These are phyloP conservation scores for Tricholoma sp. DNA, from an alignment of 768 basidiomycete species.

Conservation along the genomic window DNA sequence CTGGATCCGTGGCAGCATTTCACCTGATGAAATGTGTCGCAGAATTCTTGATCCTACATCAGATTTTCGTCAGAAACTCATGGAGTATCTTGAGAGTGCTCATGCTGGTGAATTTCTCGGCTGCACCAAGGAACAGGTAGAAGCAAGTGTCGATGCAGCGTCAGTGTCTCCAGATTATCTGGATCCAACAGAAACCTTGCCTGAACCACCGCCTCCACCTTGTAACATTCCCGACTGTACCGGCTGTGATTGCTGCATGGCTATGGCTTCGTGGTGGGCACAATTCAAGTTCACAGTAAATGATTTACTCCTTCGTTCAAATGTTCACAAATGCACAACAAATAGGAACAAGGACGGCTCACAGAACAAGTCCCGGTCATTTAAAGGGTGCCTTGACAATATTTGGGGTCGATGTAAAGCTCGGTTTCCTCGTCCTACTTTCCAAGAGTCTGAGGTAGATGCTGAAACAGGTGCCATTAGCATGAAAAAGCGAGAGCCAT, in stretches of 20 bases:
- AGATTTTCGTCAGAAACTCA: neutral
- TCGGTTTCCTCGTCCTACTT: conserved; percentile 27
- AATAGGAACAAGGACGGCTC: conserved; percentile 9
- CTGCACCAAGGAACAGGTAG: neutral
- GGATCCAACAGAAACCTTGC: conserved; percentile 19
- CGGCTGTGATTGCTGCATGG: conserved; percentile 17
- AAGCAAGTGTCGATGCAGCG: neutral
- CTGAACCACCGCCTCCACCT: conserved; percentile 14
- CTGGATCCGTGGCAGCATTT: conserved; percentile 16
- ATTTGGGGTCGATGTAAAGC: conserved; percentile 25
- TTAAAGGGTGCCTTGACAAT: conserved; percentile 22
- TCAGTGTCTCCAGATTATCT: neutral
- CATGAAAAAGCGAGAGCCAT: conserved; percentile 29
- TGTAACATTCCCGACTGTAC: conserved; percentile 6
- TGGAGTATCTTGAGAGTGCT: conserved; percentile 3
- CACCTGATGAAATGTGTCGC: conserved; percentile 5
- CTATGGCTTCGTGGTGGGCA: conserved; percentile 10
- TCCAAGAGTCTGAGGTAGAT: conserved; percentile 18
- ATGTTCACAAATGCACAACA: conserved; percentile 23
- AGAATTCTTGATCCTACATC: conserved; percentile 6
- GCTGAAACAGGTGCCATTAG: conserved; percentile 20
- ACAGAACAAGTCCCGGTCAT: neutral
- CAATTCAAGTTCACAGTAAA: conserved; percentile 18
- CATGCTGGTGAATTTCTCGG: conserved; percentile 3
- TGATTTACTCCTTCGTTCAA: conserved; percentile 23